Base-by-base conservation (phyloP, 1,284 basidiomycete genomes). In the Trichosporon sp. region DNA sequence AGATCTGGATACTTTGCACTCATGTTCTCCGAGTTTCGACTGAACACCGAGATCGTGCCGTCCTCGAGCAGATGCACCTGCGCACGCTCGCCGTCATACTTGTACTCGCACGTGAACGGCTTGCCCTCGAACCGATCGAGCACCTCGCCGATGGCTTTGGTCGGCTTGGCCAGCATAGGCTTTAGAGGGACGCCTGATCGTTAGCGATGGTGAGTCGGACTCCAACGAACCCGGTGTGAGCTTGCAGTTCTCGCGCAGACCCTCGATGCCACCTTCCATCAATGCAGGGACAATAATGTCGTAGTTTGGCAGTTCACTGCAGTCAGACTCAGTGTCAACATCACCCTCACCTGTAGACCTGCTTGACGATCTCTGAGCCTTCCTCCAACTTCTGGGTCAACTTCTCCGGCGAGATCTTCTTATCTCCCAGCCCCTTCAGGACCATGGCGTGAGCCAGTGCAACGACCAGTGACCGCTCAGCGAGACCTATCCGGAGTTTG, bases 121-220 rank as follows among this genome's bases (percentile, higher is more conserved):
- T 95, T 94, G 73, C 88, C 89, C 79, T 99, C 96, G 74, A 99
- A 99, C 58, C 95, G 85, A 81, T 99, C 95, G 21, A 99, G 85
- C 6, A 99, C 95, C 80, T 99, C 96, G n/a, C 90, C 89, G 71
- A 99, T 98, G 0, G 95, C 95, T 79, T 99, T 99, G 0, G 96
- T 99, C 3, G 96, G 96, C 81, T 98, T 99, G n/a, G 96, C 96
- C 60, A 99, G 84, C 96, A 99, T 99, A 7, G 96, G 96, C 76
- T 99, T 99, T 46, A 99, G 85, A 0, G 96, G 96, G 4, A 99
- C 89, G 36, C 85, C 85, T 78, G 58, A 1, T 27, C 3, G 31
- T 61, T 3, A 46, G 49, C 32, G 21, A 11, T 9, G 16, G n/a
- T 1, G 14, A 21, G 19, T 3, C 19, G 6, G 13, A 8, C 34